A percentile compares a stretch with the other conserved stretches of the same genome.
Evolutionary conservation across 768 basidiomycete genomes (phyloP).

Genomic region (Trichaptum fuscoviolaceum): DNA sequence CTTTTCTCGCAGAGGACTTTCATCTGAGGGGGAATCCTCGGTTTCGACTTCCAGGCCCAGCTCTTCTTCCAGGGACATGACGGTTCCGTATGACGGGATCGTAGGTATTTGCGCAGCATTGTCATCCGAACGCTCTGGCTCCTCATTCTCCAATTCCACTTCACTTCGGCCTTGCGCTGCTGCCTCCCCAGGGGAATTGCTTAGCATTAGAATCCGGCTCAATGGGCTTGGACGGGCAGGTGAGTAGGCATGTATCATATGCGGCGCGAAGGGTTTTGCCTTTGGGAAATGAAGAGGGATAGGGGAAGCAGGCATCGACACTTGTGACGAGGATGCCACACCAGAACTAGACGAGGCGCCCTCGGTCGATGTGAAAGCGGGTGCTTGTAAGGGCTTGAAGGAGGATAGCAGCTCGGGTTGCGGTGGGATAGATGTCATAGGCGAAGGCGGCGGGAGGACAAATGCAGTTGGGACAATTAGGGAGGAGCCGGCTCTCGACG

Average conservation of each 20-base stretch:
- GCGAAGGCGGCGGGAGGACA: conserved; percentile 74
- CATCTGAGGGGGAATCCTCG: conserved; percentile 24
- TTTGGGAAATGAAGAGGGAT: conserved; percentile 50
- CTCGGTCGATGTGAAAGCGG: conserved; percentile 3
- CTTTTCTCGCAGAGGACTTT: conserved; percentile 52
- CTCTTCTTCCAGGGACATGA: conserved; percentile 33
- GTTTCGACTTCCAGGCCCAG: conserved; percentile 28
- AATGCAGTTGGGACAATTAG: conserved; percentile 61
- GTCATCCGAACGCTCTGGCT: conserved; percentile 17
- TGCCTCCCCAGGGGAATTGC: conserved; percentile 49
- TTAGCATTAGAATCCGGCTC: conserved; percentile 71
- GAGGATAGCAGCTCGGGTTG: conserved; percentile 34
- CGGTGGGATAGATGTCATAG: conserved; percentile 57
- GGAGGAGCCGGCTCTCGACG: conserved; percentile 31
- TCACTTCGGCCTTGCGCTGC: conserved; percentile 11
- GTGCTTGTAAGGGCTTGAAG: conserved; percentile 10
- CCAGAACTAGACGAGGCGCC: conserved; percentile 17
- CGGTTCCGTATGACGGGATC: conserved; percentile 13
- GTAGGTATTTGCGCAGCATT: conserved; percentile 13
- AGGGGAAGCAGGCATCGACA: conserved; percentile 29
- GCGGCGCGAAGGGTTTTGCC: conserved; percentile 63
- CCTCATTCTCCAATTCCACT: conserved; percentile 31
- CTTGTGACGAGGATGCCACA: conserved; percentile 7
- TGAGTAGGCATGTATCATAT: conserved; percentile 78
- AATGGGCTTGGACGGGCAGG: conserved; percentile 77